Conservation (phyloP, 129 eudicot genomes). For the Apium graveolens region DNA sequence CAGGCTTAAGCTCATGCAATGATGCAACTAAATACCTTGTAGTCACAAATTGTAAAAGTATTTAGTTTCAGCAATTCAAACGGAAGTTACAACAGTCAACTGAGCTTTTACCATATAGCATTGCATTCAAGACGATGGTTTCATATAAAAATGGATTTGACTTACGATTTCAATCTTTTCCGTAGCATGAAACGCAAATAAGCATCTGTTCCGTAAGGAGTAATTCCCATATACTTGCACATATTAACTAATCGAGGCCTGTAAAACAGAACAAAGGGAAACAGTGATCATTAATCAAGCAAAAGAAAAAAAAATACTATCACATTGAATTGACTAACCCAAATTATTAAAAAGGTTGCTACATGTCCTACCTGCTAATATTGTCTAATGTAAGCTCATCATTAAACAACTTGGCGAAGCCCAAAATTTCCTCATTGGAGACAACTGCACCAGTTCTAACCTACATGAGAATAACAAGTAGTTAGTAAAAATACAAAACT, state of each 20-base stretch:
- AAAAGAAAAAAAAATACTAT: not conserved
- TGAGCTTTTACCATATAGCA: not conserved
- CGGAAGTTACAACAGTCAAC: not conserved
- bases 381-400: constrained; percentile 95
- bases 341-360: not conserved
- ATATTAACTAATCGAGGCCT: constrained; percentile 93
- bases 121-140: not conserved
- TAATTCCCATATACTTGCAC: constrained; percentile 99
- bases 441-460: constrained; percentile 76
- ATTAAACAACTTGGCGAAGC: constrained; percentile 89
- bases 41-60: not conserved
- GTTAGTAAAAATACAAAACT: constrained; percentile 15
- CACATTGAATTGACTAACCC: not conserved
- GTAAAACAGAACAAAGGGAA: constrained; percentile 9
- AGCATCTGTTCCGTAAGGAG: constrained; percentile 80
- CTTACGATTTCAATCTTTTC: constrained; percentile 62
- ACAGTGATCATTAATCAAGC: not conserved
- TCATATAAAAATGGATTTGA: not conserved
- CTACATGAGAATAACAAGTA: constrained; percentile 32
- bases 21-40: not conserved
- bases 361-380: constrained; percentile 65
- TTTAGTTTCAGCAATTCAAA: not conserved
- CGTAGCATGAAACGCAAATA: constrained; percentile 78
- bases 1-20: not conserved
- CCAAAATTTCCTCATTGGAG: constrained; percentile 87